A percentile compares a stretch with the other conserved stretches of the same genome.
phyloP scores from a whole-genome alignment of 225 moss, liverwort and hornwort genomes.

The Sphagnum contortum region DNA sequence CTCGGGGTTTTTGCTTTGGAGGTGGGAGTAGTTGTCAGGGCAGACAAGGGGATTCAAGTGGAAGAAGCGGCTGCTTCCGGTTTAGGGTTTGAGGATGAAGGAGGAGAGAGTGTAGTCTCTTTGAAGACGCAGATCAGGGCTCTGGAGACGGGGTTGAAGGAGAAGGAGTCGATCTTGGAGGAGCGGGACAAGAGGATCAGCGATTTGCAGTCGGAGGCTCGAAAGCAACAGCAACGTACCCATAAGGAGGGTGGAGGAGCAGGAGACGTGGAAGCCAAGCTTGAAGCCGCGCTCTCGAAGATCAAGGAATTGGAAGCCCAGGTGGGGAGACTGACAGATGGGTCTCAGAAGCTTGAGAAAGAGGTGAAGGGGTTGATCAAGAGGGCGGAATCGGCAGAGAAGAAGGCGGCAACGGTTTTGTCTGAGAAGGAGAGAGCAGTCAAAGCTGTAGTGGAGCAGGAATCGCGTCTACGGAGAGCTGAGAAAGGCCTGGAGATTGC shows the following conservation, averaged over 20 bases:
- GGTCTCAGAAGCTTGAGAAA: slow-evolving; percentile 21
- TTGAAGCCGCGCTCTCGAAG: slow-evolving; percentile 32
- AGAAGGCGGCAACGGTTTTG: slow-evolving; percentile 28
- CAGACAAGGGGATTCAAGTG: slow-evolving; percentile 21
- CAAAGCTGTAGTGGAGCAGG: slow-evolving; percentile 31
- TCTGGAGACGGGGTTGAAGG: slow-evolving; percentile 25
- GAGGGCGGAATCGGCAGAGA: slow-evolving; percentile 48
- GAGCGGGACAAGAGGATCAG: slow-evolving; percentile 47
- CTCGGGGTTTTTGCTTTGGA: neutral
- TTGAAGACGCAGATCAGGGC: slow-evolving; percentile 20
- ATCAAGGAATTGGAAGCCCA: slow-evolving; percentile 42
- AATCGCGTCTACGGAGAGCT: slow-evolving; percentile 30
- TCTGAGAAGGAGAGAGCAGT: slow-evolving; percentile 41
- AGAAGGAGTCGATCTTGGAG: slow-evolving; percentile 25
- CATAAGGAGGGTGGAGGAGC: slow-evolving; percentile 20
- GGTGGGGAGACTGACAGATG: slow-evolving; percentile 13
- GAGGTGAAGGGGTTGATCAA: slow-evolving; percentile 37
- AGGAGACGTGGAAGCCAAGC: slow-evolving; percentile 21
- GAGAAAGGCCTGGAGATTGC: slow-evolving; percentile 58
- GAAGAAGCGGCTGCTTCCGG: slow-evolving; percentile 18
- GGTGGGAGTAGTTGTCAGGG: neutral
- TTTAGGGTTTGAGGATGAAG: slow-evolving; percentile 22
- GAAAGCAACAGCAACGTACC: slow-evolving; percentile 7
- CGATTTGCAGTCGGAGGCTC: slow-evolving; percentile 26
- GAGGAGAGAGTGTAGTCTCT: neutral